A percentile compares a stretch with the other conserved stretches of the same genome.
Conservation (phyloP, 179 eudicot genomes). For the Spergularia azorica region DNA sequence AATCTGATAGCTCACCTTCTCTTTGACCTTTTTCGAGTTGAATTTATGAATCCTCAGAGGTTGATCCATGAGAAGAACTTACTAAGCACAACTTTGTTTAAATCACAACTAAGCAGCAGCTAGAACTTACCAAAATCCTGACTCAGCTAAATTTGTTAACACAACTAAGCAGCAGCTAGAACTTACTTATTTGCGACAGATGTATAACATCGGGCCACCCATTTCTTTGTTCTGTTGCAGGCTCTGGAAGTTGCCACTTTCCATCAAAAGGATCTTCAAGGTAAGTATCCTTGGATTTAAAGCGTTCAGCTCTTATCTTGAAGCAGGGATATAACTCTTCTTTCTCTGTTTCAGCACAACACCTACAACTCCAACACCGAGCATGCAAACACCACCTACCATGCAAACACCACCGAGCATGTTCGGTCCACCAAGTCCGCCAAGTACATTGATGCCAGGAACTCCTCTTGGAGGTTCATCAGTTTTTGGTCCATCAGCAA, state of each 20-base stretch:
- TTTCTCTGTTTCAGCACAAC: conserved; percentile 33
- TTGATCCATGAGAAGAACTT: neutral
- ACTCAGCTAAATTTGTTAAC: neutral
- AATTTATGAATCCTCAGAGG: neutral
- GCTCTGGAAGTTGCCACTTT: conserved; percentile 67
- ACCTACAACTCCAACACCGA: conserved; percentile 37
- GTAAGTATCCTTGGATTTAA: conserved; percentile 26
- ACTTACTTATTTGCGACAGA: neutral
- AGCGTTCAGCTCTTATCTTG: neutral
- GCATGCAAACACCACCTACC: conserved; percentile 16
- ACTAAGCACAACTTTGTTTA: neutral
- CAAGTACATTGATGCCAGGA: conserved; percentile 30
- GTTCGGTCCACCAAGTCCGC: conserved; percentile 58
- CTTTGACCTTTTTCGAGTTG: neutral
- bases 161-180: neutral
- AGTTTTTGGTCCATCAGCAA: conserved; percentile 48
- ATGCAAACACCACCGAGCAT: conserved; percentile 26
- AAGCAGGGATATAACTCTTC: conserved; percentile 9
- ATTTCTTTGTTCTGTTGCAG: conserved; percentile 40
- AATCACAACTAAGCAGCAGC: too few relatives aligned
- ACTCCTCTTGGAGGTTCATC: conserved; percentile 36
- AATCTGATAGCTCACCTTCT: too few relatives aligned
- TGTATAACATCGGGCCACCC: conserved; percentile 1
- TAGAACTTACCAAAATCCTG: neutral
- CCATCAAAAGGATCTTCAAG: conserved; percentile 43